Percentiles rank a stretch among this genome's conserved stretches.
phyloP scores from a whole-genome alignment of 805 yeast species.

The Hanseniaspora hatyaiensis region DNA sequence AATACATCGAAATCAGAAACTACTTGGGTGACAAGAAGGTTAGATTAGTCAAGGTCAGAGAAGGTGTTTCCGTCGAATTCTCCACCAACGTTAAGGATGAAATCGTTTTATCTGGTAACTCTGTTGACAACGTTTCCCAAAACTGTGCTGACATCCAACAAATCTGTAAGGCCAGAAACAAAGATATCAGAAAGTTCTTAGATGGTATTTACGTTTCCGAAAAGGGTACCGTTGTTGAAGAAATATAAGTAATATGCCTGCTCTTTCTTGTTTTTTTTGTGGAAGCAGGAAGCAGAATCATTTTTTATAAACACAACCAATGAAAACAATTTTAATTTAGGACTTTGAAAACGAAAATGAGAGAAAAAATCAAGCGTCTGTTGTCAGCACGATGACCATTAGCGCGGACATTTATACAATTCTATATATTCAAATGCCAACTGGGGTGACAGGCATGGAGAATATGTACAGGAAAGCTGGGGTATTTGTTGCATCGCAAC shows the following conservation, averaged over 20 bases:
- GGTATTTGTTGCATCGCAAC: slow-evolving; percentile 13
- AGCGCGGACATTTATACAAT: not conserved
- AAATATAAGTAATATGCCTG: no score
- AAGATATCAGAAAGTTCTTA: slow-evolving; percentile 99
- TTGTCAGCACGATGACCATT: slow-evolving; percentile 83
- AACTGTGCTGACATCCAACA: slow-evolving; percentile 97
- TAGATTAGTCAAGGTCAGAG: slow-evolving; percentile 73
- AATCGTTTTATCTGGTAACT: slow-evolving; percentile 85
- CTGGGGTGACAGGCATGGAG: not conserved
- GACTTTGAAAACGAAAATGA: not conserved
- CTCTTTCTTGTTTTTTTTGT: no score
- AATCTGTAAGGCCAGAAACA: slow-evolving; percentile 96
- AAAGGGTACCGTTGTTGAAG: slow-evolving; percentile 77
- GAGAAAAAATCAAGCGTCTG: no score
- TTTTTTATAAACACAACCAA: not conserved
- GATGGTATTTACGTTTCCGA: slow-evolving; percentile 99
- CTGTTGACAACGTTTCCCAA: slow-evolving; percentile 94
- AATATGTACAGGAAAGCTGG: slow-evolving; percentile 7
- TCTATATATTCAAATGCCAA: slow-evolving; percentile 15
- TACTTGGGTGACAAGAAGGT: slow-evolving; percentile 99
- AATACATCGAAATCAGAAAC: slow-evolving; percentile 92
- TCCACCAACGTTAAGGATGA: slow-evolving; percentile 88
- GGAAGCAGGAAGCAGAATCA: no score
- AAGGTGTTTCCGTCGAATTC: slow-evolving; percentile 78
- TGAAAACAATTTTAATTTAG: slow-evolving; percentile 5